Evolutionary conservation across 768 basidiomycete genomes (phyloP).

Genomic region (Xerocomellus chrysenteron): DNA sequence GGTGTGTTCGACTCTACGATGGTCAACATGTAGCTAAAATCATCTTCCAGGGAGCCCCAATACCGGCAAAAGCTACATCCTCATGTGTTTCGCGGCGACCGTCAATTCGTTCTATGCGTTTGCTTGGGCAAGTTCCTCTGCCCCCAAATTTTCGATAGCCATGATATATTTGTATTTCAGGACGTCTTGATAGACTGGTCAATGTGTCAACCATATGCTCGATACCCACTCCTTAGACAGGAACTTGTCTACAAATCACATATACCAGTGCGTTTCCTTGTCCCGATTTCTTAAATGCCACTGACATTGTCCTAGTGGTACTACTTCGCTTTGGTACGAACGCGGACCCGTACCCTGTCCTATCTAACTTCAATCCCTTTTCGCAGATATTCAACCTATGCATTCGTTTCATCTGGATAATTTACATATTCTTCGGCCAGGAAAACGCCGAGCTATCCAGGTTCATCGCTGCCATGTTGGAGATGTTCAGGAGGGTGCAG

Average conservation of each 20-base stretch:
- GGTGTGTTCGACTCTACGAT: constrained; percentile 34
- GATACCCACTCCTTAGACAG: constrained; percentile 61
- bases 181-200: constrained; percentile 94
- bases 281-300: neutral
- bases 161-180: constrained; percentile 37
- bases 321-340: constrained; percentile 71
- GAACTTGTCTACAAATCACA: constrained; percentile 73
- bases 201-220: constrained; percentile 56
- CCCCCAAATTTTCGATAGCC: neutral
- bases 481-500: constrained; percentile 77
- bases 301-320: constrained; percentile 49
- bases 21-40: neutral
- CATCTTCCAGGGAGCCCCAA: constrained; percentile 29
- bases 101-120: constrained; percentile 69
- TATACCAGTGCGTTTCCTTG: constrained; percentile 46
- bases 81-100: constrained; percentile 67
- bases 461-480: constrained; percentile 69
- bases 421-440: constrained; percentile 62
- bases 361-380: neutral
- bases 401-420: constrained; percentile 80
- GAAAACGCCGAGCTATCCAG: constrained; percentile 52
- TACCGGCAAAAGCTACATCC: constrained; percentile 51
- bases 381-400: constrained; percentile 65
- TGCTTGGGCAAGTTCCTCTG: constrained; percentile 64
- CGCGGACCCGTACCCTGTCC: neutral